Evolutionary conservation across 148 eudicot species (phyloP), one percentile per base, ranked within the genome.

Genomic region (Silene latifolia): DNA sequence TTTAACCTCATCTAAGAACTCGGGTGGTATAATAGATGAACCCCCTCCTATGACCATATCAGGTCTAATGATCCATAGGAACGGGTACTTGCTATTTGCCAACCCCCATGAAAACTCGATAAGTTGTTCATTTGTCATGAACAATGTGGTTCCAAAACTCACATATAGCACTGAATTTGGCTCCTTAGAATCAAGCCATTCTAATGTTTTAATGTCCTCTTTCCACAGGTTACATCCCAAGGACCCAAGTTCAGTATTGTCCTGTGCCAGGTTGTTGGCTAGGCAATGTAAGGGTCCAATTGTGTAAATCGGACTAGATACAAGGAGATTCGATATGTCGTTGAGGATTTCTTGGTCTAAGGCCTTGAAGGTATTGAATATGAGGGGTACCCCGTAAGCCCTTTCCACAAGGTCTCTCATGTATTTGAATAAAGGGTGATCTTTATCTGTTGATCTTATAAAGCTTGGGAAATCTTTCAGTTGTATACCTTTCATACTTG

Each of bases 401-500:
- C 35, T 72, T 44, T 13, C 75, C 21, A 58, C 25, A 35, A 20
- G 25, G 14, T 54, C 69, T 74, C 17, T 27, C 71, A 65, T 48
- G 63, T 53, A 72, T 5, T 21, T 19, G 15, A 81, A 19, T 82
- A 87, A 75, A 14, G 75, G 57, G 46, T 83, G 84, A 9, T 85
- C n/a, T 15, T 80, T 76, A 62, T 85, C 85, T 2, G 83, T 88
- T 21, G 88, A 80, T 51, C 85, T 69, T 15, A 88, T 63, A 72
- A 88, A 88, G 13, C 64, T 79, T 5, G 88, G 87, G 13, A 85
- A 64, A 58, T 85, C 84, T 78, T 60, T 83, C 17, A 85, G n/a
- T 21, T 76, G 78, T 19, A 87, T 74, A n/a, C 74, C 85, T 24
- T 63, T 65, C 81, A 82, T 76, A 8, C 79, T 81, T 0, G 87